These are phyloP conservation scores for Monosporascus sp. DNA, from an alignment of 2,329 filamentous ascomycete species.

Conservation along the genomic window DNA sequence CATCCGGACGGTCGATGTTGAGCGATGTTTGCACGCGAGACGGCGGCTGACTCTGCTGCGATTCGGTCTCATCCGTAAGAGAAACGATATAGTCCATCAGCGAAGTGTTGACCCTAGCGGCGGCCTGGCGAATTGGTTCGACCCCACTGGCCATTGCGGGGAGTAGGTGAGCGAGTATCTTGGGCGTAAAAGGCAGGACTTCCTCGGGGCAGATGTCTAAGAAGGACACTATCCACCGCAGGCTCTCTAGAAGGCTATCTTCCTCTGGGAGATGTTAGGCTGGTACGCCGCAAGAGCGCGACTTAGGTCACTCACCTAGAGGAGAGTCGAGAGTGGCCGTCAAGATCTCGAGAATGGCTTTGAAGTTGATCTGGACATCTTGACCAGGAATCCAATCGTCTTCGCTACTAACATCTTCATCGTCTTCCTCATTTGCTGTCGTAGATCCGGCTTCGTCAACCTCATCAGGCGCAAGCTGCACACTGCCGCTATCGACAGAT, in stretches of 20 bases:
- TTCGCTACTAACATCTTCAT: slow-evolving; percentile 60
- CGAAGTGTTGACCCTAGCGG: slow-evolving; percentile 81
- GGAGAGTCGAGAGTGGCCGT: slow-evolving; percentile 83
- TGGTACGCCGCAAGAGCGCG: not conserved
- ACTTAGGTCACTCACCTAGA: slow-evolving; percentile 48
- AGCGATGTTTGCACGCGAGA: slow-evolving; percentile 37
- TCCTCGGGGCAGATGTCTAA: slow-evolving; percentile 97
- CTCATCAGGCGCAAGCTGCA: slow-evolving; percentile 52
- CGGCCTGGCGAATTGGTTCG: slow-evolving; percentile 82
- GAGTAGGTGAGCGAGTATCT: slow-evolving; percentile 83
- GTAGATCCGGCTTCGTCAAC: slow-evolving; percentile 56
- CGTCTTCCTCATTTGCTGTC: slow-evolving; percentile 47
- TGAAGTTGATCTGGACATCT: slow-evolving; percentile 90
- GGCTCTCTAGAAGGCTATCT: slow-evolving; percentile 82
- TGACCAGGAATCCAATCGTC: slow-evolving; percentile 97
- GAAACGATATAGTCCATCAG: slow-evolving; percentile 94
- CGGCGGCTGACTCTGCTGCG: slow-evolving; percentile 26
- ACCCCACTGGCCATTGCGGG: slow-evolving; percentile 91
- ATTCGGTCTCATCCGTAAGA: slow-evolving; percentile 64
- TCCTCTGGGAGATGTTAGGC: slow-evolving; percentile 56
- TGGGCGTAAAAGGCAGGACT: slow-evolving; percentile 89
- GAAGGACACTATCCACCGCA: slow-evolving; percentile 94
- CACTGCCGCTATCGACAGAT: slow-evolving; percentile 62
- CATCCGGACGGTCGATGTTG: slow-evolving; percentile 40
- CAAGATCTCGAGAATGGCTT: slow-evolving; percentile 85